Conservation (phyloP, 1,139 yeast genomes). For the Schwanniomyces etchellsii region DNA sequence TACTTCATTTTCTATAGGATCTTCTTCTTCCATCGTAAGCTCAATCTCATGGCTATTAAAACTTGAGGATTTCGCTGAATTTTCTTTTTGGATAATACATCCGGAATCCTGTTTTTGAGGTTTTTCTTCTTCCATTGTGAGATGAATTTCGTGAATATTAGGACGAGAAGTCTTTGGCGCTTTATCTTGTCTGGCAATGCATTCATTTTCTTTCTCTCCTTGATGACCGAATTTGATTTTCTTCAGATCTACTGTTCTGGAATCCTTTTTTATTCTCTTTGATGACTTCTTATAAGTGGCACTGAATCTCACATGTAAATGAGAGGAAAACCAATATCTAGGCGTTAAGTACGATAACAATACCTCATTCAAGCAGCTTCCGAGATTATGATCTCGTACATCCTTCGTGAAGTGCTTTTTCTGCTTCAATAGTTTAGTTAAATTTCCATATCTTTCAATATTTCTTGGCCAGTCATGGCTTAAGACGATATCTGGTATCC, state of each 20-base stretch:
- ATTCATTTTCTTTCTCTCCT: slow-evolving; percentile 3
- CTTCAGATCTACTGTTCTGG: not conserved
- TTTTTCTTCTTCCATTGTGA: slow-evolving; percentile 24
- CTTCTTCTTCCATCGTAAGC: slow-evolving; percentile 7
- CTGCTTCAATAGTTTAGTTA: slow-evolving; percentile 34
- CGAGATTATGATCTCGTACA: slow-evolving; percentile 54
- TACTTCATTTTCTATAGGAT: not conserved
- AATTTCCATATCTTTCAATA: slow-evolving; percentile 62
- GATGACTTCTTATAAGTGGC: slow-evolving; percentile 36
- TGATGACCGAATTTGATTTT: not conserved
- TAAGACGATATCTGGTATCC: slow-evolving; percentile 47
- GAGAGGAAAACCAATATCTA: slow-evolving; percentile 80
- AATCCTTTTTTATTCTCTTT: not conserved
- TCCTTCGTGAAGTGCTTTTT: slow-evolving; percentile 72
- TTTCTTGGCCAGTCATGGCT: slow-evolving; percentile 97
- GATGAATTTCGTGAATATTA: slow-evolving; percentile 30
- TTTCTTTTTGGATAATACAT: too few species aligned
- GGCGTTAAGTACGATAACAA: slow-evolving; percentile 58
- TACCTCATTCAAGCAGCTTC: slow-evolving; percentile 66
- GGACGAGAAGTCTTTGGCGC: slow-evolving; percentile 8
- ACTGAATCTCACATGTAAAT: slow-evolving; percentile 69
- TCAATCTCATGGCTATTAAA: too few species aligned
- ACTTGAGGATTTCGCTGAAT: too few species aligned
- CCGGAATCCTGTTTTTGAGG: not conserved
- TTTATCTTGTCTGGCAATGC: slow-evolving; percentile 6